Percentiles rank a stretch among this genome's conserved stretches.
These are phyloP conservation scores for Vigna radiata DNA, from an alignment of 306 rosid genomes.

Conservation along the genomic window DNA sequence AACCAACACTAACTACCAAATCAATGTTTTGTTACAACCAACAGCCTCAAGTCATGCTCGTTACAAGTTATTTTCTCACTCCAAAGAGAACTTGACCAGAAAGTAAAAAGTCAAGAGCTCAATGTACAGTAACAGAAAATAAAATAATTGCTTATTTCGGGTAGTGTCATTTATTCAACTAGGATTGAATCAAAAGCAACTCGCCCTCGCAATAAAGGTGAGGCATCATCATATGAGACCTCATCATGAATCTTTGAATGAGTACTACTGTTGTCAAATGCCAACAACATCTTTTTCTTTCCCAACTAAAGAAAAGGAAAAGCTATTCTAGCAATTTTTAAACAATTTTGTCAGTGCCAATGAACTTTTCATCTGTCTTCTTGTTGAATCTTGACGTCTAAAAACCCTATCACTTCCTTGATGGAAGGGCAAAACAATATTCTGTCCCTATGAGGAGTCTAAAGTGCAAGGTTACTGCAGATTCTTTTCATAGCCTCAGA, in stretches of 20 bases:
- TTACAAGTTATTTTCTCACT: slow-evolving; percentile 18
- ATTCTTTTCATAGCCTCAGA: background rate
- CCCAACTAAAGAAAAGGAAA: slow-evolving; percentile 45
- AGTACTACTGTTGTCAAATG: slow-evolving; percentile 41
- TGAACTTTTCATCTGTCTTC: slow-evolving; percentile 37
- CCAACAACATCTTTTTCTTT: slow-evolving; percentile 45
- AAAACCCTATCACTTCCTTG: slow-evolving; percentile 56
- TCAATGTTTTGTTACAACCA: slow-evolving; percentile 3
- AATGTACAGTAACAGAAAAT: slow-evolving; percentile 36
- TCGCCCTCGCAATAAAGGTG: slow-evolving; percentile 39
- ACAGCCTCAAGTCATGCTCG: slow-evolving; percentile 24
- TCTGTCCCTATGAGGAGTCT: slow-evolving; percentile 36
- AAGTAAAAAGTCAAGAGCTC: slow-evolving; percentile 21
- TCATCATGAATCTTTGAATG: slow-evolving; percentile 50
- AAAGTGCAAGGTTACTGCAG: slow-evolving; percentile 33
- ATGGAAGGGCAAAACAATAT: slow-evolving; percentile 52
- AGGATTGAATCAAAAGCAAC: slow-evolving; percentile 49
- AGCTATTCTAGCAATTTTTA: slow-evolving; percentile 22
- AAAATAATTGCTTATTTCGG: background rate
- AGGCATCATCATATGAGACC: slow-evolving; percentile 47
- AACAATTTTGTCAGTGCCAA: background rate
- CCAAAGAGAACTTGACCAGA: slow-evolving; percentile 18
- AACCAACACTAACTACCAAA: slow-evolving; percentile 35
- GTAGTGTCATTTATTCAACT: slow-evolving; percentile 38
- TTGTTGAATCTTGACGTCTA: slow-evolving; percentile 51